Evolutionary conservation across 768 basidiomycete genomes (phyloP).

Genomic region (Paxillus involutus): DNA sequence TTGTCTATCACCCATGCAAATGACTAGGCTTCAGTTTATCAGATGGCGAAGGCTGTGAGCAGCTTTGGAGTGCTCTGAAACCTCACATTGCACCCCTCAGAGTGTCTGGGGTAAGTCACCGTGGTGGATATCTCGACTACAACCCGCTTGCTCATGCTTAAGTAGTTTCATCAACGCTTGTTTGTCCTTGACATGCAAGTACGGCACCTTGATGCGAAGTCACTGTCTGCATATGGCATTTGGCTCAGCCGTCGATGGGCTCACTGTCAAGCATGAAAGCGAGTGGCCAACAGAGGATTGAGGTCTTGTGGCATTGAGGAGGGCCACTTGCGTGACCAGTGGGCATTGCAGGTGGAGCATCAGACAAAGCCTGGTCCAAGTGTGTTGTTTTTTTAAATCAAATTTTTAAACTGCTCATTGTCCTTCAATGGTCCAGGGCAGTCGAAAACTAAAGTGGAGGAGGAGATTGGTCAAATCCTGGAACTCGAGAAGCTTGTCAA

Average conservation of each 20-base stretch:
- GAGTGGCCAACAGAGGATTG: not conserved
- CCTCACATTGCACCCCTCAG: constrained; percentile 18
- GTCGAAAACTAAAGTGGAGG: not conserved
- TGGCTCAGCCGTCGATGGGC: constrained; percentile 11
- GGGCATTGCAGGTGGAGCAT: not conserved
- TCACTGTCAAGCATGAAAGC: constrained; percentile 3
- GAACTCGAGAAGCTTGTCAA: not conserved
- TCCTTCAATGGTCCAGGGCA: not conserved
- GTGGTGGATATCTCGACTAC: constrained; percentile 6
- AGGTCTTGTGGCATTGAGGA: not conserved
- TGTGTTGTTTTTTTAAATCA: not conserved
- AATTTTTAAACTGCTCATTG: not conserved
- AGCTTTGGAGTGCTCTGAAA: constrained; percentile 31
- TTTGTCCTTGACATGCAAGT: too few relatives aligned
- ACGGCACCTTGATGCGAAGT: constrained; percentile 7
- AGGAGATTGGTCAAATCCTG: not conserved
- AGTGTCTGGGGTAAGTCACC: constrained; percentile 17
- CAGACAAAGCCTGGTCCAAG: not conserved
- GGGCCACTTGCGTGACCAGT: not conserved
- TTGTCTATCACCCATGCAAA: constrained; percentile 35
- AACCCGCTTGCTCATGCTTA: constrained; percentile 19
- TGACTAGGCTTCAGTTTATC: constrained; percentile 31
- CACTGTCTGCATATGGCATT: constrained; percentile 6
- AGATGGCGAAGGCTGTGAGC: constrained; percentile 35
- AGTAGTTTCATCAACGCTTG: constrained; percentile 10